Evolutionary conservation across 2,329 filamentous ascomycete species (phyloP).

Genomic region (Fusarium kyushuense): DNA sequence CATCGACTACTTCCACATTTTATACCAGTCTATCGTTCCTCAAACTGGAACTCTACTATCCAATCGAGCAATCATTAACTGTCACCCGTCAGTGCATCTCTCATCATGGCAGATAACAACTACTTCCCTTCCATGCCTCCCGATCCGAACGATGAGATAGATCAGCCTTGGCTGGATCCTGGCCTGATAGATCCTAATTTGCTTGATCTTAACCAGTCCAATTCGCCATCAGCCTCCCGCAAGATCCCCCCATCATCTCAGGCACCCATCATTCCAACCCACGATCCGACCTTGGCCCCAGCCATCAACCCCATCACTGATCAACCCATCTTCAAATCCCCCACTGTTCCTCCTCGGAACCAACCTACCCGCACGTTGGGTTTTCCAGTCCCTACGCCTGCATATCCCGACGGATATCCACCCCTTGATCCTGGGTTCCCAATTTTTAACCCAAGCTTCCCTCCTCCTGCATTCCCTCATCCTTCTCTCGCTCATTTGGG

Average conservation of each 20-base stretch:
- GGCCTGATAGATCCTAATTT: not conserved
- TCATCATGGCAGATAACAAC: conserved; percentile 3
- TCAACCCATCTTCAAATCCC: too few species aligned
- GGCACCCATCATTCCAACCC: not conserved
- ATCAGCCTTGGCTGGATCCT: not conserved
- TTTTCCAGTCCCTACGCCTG: not conserved
- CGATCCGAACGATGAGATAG: not conserved
- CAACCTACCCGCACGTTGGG: not conserved
- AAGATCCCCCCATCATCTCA: not conserved
- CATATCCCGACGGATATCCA: not conserved
- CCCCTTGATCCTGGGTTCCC: not conserved
- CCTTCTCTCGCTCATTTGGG: not conserved
- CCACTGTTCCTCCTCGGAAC: not conserved
- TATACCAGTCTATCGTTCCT: not conserved
- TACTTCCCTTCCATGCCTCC: not conserved
- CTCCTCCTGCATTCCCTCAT: not conserved
- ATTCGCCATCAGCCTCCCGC: not conserved
- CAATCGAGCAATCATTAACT: not conserved
- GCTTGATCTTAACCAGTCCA: not conserved
- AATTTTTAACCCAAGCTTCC: not conserved
- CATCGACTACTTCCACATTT: not conserved
- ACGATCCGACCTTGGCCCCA: not conserved
- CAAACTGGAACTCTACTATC: not conserved
- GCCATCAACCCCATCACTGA: not conserved
- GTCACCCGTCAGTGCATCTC: not conserved